These are phyloP conservation scores for Vachellia collinsii DNA, from an alignment of 306 rosid species.

Conservation along the genomic window DNA sequence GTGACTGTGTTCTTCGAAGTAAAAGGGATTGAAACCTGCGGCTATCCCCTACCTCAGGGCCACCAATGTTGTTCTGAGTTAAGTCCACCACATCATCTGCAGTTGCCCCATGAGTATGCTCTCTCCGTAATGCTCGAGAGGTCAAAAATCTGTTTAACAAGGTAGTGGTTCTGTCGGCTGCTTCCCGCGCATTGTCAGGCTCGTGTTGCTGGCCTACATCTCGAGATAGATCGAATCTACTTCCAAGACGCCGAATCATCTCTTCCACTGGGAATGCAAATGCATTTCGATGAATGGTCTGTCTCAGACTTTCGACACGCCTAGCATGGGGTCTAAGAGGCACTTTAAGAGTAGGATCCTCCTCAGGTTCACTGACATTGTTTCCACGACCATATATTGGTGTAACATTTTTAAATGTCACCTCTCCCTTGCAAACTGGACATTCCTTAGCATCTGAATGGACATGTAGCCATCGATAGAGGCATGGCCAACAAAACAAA, in stretches of 20 bases:
- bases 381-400: conserved; percentile 92
- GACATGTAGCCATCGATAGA: conserved; percentile 83
- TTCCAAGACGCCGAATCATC: conserved; percentile 86
- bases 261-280: conserved; percentile 73
- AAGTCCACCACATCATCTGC: conserved; percentile 66
- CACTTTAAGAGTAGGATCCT: conserved; percentile 68
- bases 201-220: conserved; percentile 61
- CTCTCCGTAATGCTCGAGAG: conserved; percentile 77
- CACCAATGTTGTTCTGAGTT: conserved; percentile 46
- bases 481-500: conserved; percentile 92
- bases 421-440: conserved; percentile 98
- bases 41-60: conserved; percentile 58
- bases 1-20: conserved; percentile 67
- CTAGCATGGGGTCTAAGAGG: conserved; percentile 85
- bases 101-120: conserved; percentile 51
- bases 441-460: conserved; percentile 92
- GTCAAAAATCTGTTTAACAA: conserved; percentile 77
- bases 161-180: conserved; percentile 60
- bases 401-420: conserved; percentile 64
- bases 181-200: conserved; percentile 54
- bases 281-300: conserved; percentile 75
- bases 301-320: conserved; percentile 91
- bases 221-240: conserved; percentile 67
- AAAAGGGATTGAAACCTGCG: conserved; percentile 55
- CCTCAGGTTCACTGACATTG: conserved; percentile 55